Base-by-base conservation (phyloP, 495 filamentous ascomycete species). In the Podospora sp. region DNA sequence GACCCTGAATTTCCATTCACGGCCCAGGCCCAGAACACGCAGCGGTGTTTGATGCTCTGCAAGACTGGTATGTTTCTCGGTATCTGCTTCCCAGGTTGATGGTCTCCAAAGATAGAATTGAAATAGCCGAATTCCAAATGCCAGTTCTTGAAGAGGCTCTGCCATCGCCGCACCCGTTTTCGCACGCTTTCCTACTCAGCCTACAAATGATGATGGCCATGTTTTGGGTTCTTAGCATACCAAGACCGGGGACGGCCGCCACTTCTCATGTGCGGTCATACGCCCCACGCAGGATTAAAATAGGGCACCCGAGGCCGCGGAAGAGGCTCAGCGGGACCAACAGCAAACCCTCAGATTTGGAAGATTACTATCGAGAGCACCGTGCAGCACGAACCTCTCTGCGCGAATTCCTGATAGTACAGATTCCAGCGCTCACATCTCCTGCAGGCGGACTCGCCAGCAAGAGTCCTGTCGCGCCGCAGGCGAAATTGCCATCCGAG, bases 21-120 rank as follows among this genome's bases (percentile, higher is more conserved):
- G 50, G n/a, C 11, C 52, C 6, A 7, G 49, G 16, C 49, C 18
- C 52, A 7, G 52, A 27, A n/a, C 4, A 59, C 18, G 16, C n/a
- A 33, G 29, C 29, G 8, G 7, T 61, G 65, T 66, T 66, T 66
- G 65, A 66, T 66, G 33, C 53, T 66, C 65, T 66, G 65, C 65
- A 66, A 60, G 56, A n/a, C 22, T 36, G 25, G 11, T 22, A 21
- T n/a, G 27, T 51, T 53, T 66, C 60, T 50, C 21, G 35, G 60
- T 46, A 21, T 21, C 11, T 50, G 1, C 35, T 24, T 49, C 60
- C 60, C 60, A 49, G 29, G 27, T 25, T 46, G 20, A 22, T 33
- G 12, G 6, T 24, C 33, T 60, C 57, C 57, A 60, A 60, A 35
- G 57, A 60, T 60, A 60, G 26, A 25, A 60, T 18, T 12, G 20